Evolutionary conservation across 768 basidiomycete species (phyloP).

Genomic region (Coprinopsis sp.): DNA sequence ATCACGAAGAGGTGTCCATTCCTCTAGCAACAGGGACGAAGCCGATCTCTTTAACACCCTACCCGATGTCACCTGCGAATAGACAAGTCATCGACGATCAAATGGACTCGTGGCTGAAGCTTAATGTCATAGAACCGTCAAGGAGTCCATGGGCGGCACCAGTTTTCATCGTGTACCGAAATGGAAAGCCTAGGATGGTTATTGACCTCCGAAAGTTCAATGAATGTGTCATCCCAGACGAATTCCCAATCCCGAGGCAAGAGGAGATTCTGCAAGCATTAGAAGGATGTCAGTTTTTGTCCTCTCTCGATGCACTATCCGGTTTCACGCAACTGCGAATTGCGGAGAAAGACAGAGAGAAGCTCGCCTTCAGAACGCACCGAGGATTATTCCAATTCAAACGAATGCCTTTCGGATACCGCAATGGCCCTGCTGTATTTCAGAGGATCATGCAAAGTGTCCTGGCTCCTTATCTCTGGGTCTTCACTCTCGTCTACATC

Average conservation of each 20-base stretch:
- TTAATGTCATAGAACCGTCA: conserved; percentile 35
- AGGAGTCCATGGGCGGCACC: conserved; percentile 33
- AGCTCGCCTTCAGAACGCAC: conserved; percentile 35
- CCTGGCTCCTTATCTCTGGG: conserved; percentile 31
- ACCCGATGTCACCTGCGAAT: conserved; percentile 25
- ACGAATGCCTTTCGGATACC: conserved; percentile 36
- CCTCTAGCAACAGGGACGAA: conserved; percentile 18
- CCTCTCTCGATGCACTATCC: conserved; percentile 21
- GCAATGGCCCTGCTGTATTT: conserved; percentile 35
- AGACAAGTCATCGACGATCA: too few species aligned
- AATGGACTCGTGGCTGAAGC: conserved; percentile 26
- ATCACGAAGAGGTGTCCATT: conserved; percentile 20
- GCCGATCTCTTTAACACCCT: conserved; percentile 24
- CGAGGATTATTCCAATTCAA: conserved; percentile 36
- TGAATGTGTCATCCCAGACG: conserved; percentile 11
- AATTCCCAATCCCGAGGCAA: conserved; percentile 19
- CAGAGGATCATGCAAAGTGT: conserved; percentile 38
- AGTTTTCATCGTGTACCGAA: too few species aligned
- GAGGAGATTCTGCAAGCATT: conserved; percentile 24
- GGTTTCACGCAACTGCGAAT: conserved; percentile 37
- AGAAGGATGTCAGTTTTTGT: conserved; percentile 25
- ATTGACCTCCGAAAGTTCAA: conserved; percentile 29
- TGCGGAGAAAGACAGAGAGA: conserved; percentile 20
- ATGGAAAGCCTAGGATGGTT: conserved; percentile 29
- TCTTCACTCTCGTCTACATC: conserved; percentile 37